Conservation (phyloP, 768 basidiomycete species). For the Kockovaella imperatae region DNA sequence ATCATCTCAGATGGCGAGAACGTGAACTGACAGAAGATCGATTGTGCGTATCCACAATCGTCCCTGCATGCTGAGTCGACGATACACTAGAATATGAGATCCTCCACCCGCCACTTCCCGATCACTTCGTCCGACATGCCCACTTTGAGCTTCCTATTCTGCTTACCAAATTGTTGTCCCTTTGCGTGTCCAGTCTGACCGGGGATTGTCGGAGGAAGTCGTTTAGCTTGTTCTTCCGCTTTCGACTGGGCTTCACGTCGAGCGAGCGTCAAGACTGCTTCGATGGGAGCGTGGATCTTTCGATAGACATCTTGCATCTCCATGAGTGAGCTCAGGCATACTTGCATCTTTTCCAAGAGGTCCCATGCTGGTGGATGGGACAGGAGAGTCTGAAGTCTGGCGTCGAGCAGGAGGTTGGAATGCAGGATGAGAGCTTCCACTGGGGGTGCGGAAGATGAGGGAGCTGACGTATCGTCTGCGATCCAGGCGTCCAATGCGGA, state of each 20-base stretch:
- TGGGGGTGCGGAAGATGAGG: slow-evolving; percentile 7
- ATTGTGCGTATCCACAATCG: not conserved
- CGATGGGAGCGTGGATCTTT: slow-evolving; percentile 29
- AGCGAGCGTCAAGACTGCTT: slow-evolving; percentile 34
- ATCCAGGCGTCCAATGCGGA: slow-evolving; percentile 19
- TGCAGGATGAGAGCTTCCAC: slow-evolving; percentile 20
- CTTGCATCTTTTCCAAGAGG: slow-evolving; percentile 23
- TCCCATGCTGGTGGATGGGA: slow-evolving; percentile 26
- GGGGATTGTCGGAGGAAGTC: not conserved
- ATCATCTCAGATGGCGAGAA: too few species aligned
- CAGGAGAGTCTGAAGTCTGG: slow-evolving; percentile 36
- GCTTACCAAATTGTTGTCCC: not conserved
- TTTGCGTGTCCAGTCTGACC: not conserved
- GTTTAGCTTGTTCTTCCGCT: slow-evolving; percentile 7
- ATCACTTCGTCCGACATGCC: slow-evolving; percentile 15
- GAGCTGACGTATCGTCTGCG: slow-evolving; percentile 1
- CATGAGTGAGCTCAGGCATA: slow-evolving; percentile 21
- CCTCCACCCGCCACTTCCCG: slow-evolving; percentile 28
- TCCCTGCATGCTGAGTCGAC: not conserved
- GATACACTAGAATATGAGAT: slow-evolving; percentile 17
- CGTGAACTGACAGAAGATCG: not conserved
- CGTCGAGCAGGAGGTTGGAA: slow-evolving; percentile 32
- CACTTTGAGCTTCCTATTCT: slow-evolving; percentile 6
- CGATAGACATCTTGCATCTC: slow-evolving; percentile 28
- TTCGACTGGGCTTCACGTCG: slow-evolving; percentile 18